phyloP scores from a whole-genome alignment of 1,284 basidiomycete genomes.

The Blastosporella zonata region DNA sequence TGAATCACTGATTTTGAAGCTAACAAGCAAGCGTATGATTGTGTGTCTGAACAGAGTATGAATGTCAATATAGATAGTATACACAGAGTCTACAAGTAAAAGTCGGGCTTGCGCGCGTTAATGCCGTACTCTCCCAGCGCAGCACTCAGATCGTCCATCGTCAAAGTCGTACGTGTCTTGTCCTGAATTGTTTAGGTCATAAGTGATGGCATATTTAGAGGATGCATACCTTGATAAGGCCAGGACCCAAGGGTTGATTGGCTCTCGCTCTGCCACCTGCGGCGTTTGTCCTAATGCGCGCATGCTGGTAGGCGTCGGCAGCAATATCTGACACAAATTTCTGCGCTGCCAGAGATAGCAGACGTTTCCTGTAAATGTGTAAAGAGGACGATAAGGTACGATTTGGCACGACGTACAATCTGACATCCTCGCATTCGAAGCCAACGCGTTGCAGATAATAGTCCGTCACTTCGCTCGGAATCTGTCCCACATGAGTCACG shows the following conservation, averaged over 20 bases:
- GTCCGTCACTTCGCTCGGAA: conserved; percentile 97
- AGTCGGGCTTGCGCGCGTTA: conserved; percentile 90
- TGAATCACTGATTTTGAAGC: too few species aligned
- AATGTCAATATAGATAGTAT: conserved; percentile 21
- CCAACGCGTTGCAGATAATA: conserved; percentile 96
- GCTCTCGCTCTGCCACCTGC: conserved; percentile 64
- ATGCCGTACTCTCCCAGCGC: conserved; percentile 96
- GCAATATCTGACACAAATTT: conserved; percentile 99
- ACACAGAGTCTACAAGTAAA: conserved; percentile 57
- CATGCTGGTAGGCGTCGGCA: conserved; percentile 96
- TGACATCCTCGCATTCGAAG: conserved; percentile 93
- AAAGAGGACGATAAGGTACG: not conserved
- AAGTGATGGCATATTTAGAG: conserved; percentile 1
- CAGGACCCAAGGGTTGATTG: conserved; percentile 54
- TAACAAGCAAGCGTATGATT: too few species aligned
- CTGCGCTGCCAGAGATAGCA: conserved; percentile 94
- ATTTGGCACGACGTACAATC: conserved; percentile 61
- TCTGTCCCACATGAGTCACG: conserved; percentile 48
- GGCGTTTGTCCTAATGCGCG: conserved; percentile 87
- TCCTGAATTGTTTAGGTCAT: conserved; percentile 47
- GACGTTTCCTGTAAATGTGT: conserved; percentile 67
- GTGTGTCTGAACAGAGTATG: not conserved
- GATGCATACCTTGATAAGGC: conserved; percentile 55
- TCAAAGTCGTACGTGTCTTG: conserved; percentile 93
- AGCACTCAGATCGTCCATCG: conserved; percentile 94